Evolutionary conservation across 179 eudicot species (phyloP).

Genomic region (Beta corolliflora): DNA sequence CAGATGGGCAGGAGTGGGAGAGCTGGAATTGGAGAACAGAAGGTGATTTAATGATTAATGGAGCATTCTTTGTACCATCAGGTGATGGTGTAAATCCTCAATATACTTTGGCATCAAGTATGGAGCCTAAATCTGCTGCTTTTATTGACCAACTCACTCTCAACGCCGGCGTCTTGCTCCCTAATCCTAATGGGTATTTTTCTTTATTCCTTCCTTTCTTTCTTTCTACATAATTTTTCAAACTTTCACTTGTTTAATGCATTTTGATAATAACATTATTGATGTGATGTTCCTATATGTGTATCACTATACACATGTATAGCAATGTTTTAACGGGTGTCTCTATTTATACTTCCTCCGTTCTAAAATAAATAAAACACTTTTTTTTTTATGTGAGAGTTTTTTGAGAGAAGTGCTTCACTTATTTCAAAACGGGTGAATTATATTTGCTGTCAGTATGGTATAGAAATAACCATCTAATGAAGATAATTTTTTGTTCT

Average conservation of each 20-base stretch:
- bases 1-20: constrained; percentile 59
- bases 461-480: too few relatives aligned
- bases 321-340: too few relatives aligned
- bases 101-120: constrained; percentile 60
- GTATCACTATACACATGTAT: neutral
- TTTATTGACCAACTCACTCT: constrained; percentile 66
- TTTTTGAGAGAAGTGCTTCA: too few relatives aligned
- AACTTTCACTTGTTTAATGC: too few relatives aligned
- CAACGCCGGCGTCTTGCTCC: constrained; percentile 58
- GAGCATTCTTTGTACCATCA: constrained; percentile 84
- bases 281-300: neutral
- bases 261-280: neutral
- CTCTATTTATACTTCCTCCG: too few relatives aligned
- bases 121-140: constrained; percentile 63
- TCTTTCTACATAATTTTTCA: neutral
- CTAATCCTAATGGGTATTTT: constrained; percentile 32
- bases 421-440: too few relatives aligned
- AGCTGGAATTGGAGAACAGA: constrained; percentile 87
- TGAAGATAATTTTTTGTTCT: too few relatives aligned
- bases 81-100: constrained; percentile 54
- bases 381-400: too few relatives aligned
- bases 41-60: constrained; percentile 73
- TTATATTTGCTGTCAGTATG: too few relatives aligned
- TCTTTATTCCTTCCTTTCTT: neutral
- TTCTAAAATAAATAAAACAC: too few relatives aligned